phyloP scores from a whole-genome alignment of 345 rosid genomes.

The Crucihimalaya himalaica region DNA sequence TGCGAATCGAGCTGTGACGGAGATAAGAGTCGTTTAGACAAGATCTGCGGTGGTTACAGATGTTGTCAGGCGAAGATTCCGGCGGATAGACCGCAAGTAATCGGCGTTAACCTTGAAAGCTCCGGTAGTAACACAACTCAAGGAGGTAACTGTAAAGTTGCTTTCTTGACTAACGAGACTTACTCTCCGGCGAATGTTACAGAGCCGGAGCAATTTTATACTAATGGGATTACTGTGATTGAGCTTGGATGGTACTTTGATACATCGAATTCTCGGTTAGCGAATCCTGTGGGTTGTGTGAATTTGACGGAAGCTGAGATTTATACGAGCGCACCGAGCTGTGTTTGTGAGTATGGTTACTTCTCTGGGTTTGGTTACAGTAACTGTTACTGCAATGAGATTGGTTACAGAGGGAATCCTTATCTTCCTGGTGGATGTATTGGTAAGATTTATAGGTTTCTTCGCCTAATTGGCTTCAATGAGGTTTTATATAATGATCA shows the following conservation, averaged over 20 bases:
- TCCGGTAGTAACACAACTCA: not conserved
- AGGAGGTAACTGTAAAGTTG: constrained; percentile 24
- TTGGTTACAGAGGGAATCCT: constrained; percentile 46
- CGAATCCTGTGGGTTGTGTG: constrained; percentile 11
- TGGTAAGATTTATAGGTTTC: constrained; percentile 32
- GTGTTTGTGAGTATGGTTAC: constrained; percentile 15
- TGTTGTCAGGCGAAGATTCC: constrained; percentile 48
- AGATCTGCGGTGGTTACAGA: constrained; percentile 41
- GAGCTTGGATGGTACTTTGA: constrained; percentile 46
- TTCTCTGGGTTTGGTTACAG: constrained; percentile 7
- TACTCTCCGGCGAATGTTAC: constrained; percentile 21
- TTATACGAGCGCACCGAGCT: not conserved
- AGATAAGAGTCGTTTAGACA: constrained; percentile 8
- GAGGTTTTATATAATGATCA: not conserved
- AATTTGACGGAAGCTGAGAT: constrained; percentile 6
- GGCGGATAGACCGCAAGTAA: not conserved
- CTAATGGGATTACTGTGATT: constrained; percentile 22
- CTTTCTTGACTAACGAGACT: constrained; percentile 31
- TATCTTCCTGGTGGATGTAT: constrained; percentile 41
- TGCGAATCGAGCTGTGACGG: constrained; percentile 45
- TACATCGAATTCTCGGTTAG: constrained; percentile 5
- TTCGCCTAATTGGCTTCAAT: not conserved
- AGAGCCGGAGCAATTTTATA: constrained; percentile 5
- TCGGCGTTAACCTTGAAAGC: not conserved
- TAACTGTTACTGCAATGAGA: constrained; percentile 34